Evolutionary conservation across 2,329 filamentous ascomycete genomes (phyloP), one percentile per base, ranked within the genome.

Genomic region (Cladobotryum protrusum): DNA sequence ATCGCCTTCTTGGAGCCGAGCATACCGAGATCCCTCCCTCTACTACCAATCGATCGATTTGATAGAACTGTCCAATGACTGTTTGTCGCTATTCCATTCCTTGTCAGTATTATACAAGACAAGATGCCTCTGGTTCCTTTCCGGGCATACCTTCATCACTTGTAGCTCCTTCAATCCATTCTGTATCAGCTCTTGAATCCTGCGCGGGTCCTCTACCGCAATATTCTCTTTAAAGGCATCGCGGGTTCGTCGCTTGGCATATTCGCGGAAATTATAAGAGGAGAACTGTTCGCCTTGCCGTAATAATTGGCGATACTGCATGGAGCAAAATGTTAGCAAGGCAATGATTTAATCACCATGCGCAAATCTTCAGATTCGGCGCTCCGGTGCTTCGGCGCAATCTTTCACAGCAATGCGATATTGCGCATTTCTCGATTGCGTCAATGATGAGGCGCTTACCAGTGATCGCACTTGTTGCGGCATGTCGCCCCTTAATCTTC

Each of bases 181-280:
- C 70, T 96, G 89, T 60, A 97, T 79, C 61, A 96, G 73, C 69
- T 95, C 90, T 70, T 97, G 90, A 67, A 95, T 77, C 71, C 78
- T 77, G 55, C 89, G 77, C 57, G 82, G 77, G 64, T 96, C 93
- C 42, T 81, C 73, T 61, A 89, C 85, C 49, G 70, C 66, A 68
- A 82, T 79, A 69, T 95, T 79, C 67, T 95, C 89, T 61, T 86
- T 81, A 70, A 97, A 99, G 4, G 89, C 85, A 74, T 97, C 93
- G 67, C 81, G 81, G 66, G 93, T 96, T 69, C 92, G 82, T 65
- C 93, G 85, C 71, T 85, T 87, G 48, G 93, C 91, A 71, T 99
- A 99, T 69, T 96, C 92, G 72, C 93, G 83, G 78, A 96, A 99
- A 73, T 97, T 99, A 77, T 97, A 99, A 59, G 87, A 83, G 55